Evolutionary conservation across 108 stramenopile species (phyloP).

Genomic region (Tribonema minus): DNA sequence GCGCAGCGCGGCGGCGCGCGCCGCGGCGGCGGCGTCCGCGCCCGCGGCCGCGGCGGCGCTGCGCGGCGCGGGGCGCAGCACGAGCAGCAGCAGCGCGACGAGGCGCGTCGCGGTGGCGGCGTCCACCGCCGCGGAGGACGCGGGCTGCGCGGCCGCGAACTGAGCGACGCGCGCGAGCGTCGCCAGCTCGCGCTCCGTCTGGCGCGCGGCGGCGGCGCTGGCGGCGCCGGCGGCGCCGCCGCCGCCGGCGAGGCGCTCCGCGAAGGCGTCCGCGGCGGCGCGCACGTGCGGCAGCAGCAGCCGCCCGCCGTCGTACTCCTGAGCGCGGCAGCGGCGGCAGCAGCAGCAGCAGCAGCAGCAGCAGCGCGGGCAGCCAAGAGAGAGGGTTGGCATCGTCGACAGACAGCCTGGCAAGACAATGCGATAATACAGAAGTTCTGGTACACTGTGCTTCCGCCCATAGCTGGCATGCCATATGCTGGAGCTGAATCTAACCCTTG

Average conservation of each 20-base stretch:
- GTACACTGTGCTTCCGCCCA: too few species aligned
- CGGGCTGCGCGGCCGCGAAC: not conserved
- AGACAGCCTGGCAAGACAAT: too few species aligned
- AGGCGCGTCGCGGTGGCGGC: constrained; percentile 22
- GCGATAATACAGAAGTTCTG: too few species aligned
- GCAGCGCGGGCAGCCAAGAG: too few species aligned
- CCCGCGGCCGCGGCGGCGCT: not conserved
- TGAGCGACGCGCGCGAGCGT: constrained; percentile 22
- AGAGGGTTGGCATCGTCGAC: too few species aligned
- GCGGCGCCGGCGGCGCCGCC: not conserved
- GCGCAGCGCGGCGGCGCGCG: constrained; percentile 12
- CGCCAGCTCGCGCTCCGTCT: constrained; percentile 22
- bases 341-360: too few species aligned
- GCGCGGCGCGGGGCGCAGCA: constrained; percentile 26
- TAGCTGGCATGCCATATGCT: too few species aligned
- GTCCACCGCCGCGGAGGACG: not conserved
- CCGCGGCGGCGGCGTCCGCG: not conserved
- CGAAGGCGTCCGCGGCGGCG: constrained; percentile 17
- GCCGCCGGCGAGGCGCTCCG: constrained; percentile 1
- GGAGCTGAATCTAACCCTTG: too few species aligned
- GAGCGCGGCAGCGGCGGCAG: too few species aligned
- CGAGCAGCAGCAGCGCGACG: constrained; percentile 20
- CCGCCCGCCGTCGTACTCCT: constrained; percentile 11
- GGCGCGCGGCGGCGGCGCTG: not conserved
- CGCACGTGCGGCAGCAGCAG: constrained; percentile 26